Base-by-base conservation (phyloP, 2,329 filamentous ascomycete species). In the Hypoxylon sp. region DNA sequence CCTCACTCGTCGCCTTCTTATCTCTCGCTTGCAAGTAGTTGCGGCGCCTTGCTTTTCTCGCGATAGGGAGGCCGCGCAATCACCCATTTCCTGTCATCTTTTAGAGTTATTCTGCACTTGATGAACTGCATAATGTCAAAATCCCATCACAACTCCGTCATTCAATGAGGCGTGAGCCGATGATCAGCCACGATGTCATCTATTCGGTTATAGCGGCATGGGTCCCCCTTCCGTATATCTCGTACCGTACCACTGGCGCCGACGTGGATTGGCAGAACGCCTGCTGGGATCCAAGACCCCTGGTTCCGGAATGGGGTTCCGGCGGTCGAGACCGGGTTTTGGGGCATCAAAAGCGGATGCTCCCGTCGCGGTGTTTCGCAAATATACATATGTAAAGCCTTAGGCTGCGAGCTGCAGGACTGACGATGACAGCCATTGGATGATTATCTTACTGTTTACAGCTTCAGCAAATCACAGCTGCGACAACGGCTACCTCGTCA, bases 211-310 rank as follows among this genome's bases (percentile, higher is more conserved):
- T 50, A 56, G 49, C 65, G 65, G 61, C 61, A 70, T 62, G 48
- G 61, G 38, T 30, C 32, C 45, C 30, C 41, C 28, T 41, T 48
- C 52, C 38, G 34, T 65, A 30, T 30, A 43, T 61, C 50, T 49
- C 43, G 61, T 67, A 63, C 68, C 68, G 56, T 53, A 56, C 68
- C 38, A 70, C 59, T 55, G 68, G 68, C 57, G 46, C 65, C 65
- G 61, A 65, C 45, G 49, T 53, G 51, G 68, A 70, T 70, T 70
- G 68, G 61, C 49, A 46, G 65, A 63, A 4, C 48, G 21, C 43
- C 41, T 45, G 41, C 61, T 36, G 46, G 60, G 64, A 60, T 64
- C 53, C 53, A 43, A 46, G 45, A 48, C 38, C 61, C 59, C 58
- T 67, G 56, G 50, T 68, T 38, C 59, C 65, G 65, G 65, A 63